Conservation (phyloP, 2,329 filamentous ascomycete genomes). For the Aspergillus sp. region DNA sequence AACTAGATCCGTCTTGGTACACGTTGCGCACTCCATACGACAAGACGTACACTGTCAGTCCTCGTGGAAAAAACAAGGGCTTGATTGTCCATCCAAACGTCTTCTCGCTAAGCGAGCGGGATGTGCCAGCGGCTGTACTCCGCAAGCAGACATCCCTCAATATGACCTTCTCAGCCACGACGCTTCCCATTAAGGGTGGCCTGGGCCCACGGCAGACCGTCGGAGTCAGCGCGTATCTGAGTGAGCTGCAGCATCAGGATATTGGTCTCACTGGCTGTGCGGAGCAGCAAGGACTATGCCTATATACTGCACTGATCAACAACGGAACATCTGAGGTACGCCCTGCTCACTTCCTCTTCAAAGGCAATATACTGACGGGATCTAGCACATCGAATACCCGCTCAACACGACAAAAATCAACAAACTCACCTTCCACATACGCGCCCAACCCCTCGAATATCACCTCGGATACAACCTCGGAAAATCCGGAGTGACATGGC, state of each 20-base stretch:
- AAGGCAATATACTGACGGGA: not conserved
- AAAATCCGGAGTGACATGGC: not conserved
- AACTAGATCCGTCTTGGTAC: constrained; percentile 4
- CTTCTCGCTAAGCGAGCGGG: constrained; percentile 9
- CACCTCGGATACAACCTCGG: not conserved
- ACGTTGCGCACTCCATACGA: constrained; percentile 9
- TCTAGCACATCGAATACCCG: not conserved
- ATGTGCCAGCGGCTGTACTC: constrained; percentile 7
- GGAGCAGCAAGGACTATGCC: not conserved
- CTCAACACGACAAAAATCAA: not conserved
- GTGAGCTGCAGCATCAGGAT: constrained; percentile 2
- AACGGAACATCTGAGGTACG: not conserved
- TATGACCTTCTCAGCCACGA: constrained; percentile 6
- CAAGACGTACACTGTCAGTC: not conserved
- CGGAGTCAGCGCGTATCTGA: constrained; percentile 3
- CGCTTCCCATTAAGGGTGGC: not conserved
- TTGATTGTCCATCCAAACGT: constrained; percentile 9
- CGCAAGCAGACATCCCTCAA: constrained; percentile 12
- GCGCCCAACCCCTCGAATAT: not conserved
- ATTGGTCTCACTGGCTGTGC: constrained; percentile 7
- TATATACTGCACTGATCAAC: not conserved
- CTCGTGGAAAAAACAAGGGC: not conserved
- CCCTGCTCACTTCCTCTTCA: not conserved
- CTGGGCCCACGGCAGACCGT: not conserved
- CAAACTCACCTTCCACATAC: not conserved